A percentile compares a stretch with the other conserved stretches of the same genome.
Evolutionary conservation across 495 filamentous ascomycete species (phyloP).

Genomic region (Aspergillus indologenus): DNA sequence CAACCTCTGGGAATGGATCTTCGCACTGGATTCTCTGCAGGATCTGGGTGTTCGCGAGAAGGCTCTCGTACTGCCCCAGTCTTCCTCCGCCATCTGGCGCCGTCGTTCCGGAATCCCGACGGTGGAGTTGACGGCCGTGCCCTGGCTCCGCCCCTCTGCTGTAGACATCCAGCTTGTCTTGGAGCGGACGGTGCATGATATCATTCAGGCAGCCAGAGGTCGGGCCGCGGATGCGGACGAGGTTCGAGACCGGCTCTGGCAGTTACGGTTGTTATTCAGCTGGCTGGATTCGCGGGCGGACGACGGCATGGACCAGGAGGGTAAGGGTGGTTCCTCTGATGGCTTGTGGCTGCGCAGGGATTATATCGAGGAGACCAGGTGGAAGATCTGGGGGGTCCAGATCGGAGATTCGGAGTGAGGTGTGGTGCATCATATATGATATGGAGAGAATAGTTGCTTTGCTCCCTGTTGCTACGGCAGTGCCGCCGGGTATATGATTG

Average conservation of each 20-base stretch:
- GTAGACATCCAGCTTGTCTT: slow-evolving; percentile 78
- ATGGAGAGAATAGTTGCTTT: background rate
- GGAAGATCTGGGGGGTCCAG: slow-evolving; percentile 55
- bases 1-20: slow-evolving; percentile 71
- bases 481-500: background rate
- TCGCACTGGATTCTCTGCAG: slow-evolving; percentile 58
- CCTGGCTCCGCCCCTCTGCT: slow-evolving; percentile 56
- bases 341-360: slow-evolving; percentile 43
- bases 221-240: slow-evolving; percentile 38
- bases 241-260: slow-evolving; percentile 64
- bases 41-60: slow-evolving; percentile 74
- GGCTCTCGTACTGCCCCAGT: slow-evolving; percentile 65
- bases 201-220: slow-evolving; percentile 40
- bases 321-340: slow-evolving; percentile 12
- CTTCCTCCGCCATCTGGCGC: slow-evolving; percentile 31
- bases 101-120: slow-evolving; percentile 15
- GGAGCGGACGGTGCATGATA: slow-evolving; percentile 57
- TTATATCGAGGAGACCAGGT: slow-evolving; percentile 43
- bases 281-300: slow-evolving; percentile 59
- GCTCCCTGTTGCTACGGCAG: background rate
- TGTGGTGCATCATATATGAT: slow-evolving; percentile 6
- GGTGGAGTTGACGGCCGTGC: slow-evolving; percentile 37
- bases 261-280: slow-evolving; percentile 74
- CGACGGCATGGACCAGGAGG: slow-evolving; percentile 22
- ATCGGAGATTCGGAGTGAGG: slow-evolving; percentile 59